A percentile compares a stretch with the other conserved stretches of the same genome.
These are phyloP conservation scores for Stylosanthes scabra DNA, from an alignment of 331 rosid species.

Conservation along the genomic window DNA sequence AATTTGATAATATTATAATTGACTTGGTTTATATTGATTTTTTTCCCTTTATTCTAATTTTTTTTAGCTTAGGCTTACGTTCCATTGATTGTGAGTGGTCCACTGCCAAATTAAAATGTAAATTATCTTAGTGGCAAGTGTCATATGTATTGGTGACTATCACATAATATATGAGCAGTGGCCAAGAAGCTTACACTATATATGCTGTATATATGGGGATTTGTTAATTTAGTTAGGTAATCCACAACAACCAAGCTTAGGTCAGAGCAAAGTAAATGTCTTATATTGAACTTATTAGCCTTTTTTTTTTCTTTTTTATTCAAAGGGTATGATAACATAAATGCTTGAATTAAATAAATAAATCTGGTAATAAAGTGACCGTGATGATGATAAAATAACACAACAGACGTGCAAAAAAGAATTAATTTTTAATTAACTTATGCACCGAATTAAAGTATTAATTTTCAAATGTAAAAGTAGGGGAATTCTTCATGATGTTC, in stretches of 20 bases:
- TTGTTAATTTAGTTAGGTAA: slow-evolving; percentile 41
- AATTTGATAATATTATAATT: no score
- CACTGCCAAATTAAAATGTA: slow-evolving; percentile 1
- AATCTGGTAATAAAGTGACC: slow-evolving; percentile 41
- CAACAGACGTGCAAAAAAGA: slow-evolving; percentile 60
- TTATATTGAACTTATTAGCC: slow-evolving; percentile 28
- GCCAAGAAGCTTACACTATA: slow-evolving; percentile 36
- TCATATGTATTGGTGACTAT: slow-evolving; percentile 35
- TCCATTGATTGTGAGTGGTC: slow-evolving; percentile 41
- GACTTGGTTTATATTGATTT: no score
- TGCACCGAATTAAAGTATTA: background rate
- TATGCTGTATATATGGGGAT: slow-evolving; percentile 14
- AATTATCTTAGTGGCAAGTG: slow-evolving; percentile 14
- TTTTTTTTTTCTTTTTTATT: background rate
- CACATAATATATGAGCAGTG: slow-evolving; percentile 39
- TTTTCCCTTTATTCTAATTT: no score
- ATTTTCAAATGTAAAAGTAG: slow-evolving; percentile 27
- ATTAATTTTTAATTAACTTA: slow-evolving; percentile 29
- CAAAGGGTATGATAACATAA: background rate
- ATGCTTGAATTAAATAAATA: no score
- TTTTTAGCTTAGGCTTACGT: background rate
- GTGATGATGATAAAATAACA: slow-evolving; percentile 76
- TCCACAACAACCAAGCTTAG: slow-evolving; percentile 44
- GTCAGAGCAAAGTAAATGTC: slow-evolving; percentile 30
- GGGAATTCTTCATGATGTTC: slow-evolving; percentile 34